Conservation (phyloP, 305 asterid genomes). For the Withania somnifera region DNA sequence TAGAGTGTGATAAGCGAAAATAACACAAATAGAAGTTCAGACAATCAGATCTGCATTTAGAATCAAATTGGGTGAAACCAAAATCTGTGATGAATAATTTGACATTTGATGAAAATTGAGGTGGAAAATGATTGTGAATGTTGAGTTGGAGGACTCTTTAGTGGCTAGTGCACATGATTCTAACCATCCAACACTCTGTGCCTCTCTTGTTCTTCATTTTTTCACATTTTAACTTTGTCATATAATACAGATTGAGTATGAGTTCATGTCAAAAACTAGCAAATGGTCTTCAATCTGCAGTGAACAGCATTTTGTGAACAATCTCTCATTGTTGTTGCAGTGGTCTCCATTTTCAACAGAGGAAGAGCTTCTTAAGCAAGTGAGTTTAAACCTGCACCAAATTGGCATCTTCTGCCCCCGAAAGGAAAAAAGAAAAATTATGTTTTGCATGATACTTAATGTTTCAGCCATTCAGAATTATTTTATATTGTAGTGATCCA, state of each 20-base stretch:
- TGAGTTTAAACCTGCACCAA: constrained; percentile 22
- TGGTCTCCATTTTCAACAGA: constrained; percentile 85
- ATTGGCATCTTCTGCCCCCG: not conserved
- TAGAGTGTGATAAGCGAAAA: not conserved
- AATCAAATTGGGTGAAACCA: not conserved
- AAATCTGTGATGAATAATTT: not conserved
- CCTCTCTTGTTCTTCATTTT: constrained; percentile 8
- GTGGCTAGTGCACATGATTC: not conserved
- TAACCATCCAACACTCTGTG: not conserved
- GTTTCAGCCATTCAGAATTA: not conserved
- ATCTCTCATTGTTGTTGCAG: constrained; percentile 57
- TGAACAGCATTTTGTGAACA: constrained; percentile 33
- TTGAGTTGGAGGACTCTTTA: not conserved
- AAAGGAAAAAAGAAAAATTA: not conserved
- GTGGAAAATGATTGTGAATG: not conserved
- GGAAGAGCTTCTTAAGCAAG: constrained; percentile 75
- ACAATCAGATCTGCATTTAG: not conserved
- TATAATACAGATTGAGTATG: constrained; percentile 64
- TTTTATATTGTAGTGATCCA: not conserved
- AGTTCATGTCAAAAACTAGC: constrained; percentile 26
- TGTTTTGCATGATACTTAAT: not conserved
- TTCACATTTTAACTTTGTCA: not conserved
- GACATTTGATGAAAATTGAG: not conserved
- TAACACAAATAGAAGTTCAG: not conserved
- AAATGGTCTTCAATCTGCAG: constrained; percentile 43